A percentile compares a stretch with the other conserved stretches of the same genome.
These are phyloP conservation scores for Capronia coronata DNA, from an alignment of 2,329 filamentous ascomycete species.

Conservation along the genomic window DNA sequence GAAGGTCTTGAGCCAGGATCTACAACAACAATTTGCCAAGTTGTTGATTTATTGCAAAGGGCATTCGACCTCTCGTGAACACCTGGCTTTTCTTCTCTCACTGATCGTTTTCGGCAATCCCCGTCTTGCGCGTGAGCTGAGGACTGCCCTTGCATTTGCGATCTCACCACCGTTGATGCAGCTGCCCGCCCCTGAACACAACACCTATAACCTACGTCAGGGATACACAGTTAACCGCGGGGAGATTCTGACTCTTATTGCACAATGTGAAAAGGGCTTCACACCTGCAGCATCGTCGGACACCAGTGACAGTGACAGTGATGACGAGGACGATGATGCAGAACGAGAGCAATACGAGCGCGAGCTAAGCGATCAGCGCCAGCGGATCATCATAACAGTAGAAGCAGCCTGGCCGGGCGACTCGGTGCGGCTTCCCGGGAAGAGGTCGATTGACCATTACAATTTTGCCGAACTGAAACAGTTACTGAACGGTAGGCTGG, in stretches of 20 bases:
- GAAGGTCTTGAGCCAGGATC: conserved; percentile 1
- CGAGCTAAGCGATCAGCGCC: conserved; percentile 1
- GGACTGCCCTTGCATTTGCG: conserved; percentile 10
- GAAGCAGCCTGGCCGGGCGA: conserved; percentile 4
- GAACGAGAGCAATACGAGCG: neutral
- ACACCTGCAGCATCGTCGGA: neutral
- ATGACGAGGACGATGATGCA: neutral
- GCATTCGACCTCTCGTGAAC: neutral
- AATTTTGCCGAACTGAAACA: neutral
- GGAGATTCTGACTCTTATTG: conserved; percentile 2
- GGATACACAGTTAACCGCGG: conserved; percentile 1
- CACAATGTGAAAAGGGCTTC: conserved; percentile 4
- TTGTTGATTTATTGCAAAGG: conserved; percentile 13
- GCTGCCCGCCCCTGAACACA: conserved; percentile 1
- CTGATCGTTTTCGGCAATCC: conserved; percentile 12
- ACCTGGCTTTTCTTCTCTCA: conserved; percentile 10
- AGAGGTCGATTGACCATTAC: neutral
- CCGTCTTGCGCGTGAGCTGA: neutral
- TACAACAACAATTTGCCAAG: conserved; percentile 4
- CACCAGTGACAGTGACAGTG: neutral
- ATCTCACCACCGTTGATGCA: conserved; percentile 2
- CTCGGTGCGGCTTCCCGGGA: neutral
- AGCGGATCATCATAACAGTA: neutral
- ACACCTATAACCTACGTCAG: conserved; percentile 11
- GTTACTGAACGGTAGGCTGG: conserved; percentile 5